Base-by-base conservation (phyloP, 2,329 filamentous ascomycete species). In the Harringtonia aguacate region DNA sequence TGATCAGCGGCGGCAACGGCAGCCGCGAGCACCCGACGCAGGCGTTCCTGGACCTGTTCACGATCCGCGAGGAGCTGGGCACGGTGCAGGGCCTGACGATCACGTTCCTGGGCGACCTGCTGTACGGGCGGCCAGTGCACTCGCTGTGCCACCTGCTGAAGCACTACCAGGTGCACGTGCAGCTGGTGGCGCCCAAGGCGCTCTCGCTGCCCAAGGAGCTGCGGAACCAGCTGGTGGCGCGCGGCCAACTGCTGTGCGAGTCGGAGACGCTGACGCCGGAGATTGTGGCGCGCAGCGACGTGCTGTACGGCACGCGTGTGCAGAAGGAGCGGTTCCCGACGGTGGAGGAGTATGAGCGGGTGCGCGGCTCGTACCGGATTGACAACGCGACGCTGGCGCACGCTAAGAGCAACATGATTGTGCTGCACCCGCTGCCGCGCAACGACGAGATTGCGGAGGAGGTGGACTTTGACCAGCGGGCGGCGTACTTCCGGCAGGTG, bases 401-500 rank as follows among this genome's bases (percentile, higher is more conserved):
- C 56, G 89, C 92, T 43, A 98, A 98, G 81, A 75, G 73, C 61
- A 84, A 84, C 58, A 95, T 94, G 81, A 78, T 95, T 51, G 85
- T 98, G 51, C 80, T 98, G 80, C 92, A 98, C 67, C 92, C 92
- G 46, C 73, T 98, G 58, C 92, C 92, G 34, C 77, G 92, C 58
- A 97, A 97, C 59, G 80, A 84, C 53, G 92, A 98, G 74, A 82
- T 98, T 60, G 80, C 81, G 29, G 87, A 94, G 66, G 92, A 98
- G 70, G 88, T 98, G 39, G 92, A 98, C 66, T 95, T 94, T 68
- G 92, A 98, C 68, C 87, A 94, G 61, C 73, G 92, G 55, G 92
- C 92, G 47, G 90, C 92, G 45, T 98, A 98, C 71, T 98, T 98
- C 69, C 81, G 92, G 84, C 92, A 98, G 84, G 90, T 95, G 68